Percentiles rank a stretch among this genome's conserved stretches.
phyloP scores from a whole-genome alignment of 208 protist species.

The Trypanosoma mega region DNA sequence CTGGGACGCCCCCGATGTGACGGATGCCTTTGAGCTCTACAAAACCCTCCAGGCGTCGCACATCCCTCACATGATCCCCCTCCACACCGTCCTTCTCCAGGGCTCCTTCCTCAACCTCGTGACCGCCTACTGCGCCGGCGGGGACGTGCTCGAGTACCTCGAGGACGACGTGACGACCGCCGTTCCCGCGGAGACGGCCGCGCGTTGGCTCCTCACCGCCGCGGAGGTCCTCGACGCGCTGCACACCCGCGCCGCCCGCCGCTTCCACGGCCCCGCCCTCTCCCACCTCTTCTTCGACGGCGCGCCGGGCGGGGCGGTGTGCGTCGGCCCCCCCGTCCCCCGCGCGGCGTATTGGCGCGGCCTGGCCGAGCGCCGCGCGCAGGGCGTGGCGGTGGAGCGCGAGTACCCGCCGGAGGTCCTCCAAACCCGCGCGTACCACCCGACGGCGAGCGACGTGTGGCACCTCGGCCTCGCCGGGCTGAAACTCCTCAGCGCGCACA shows the following conservation, averaged over 20 bases:
- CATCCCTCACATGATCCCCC: constrained; percentile 43
- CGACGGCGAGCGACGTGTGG: constrained; percentile 69
- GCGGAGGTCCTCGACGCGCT: constrained; percentile 38
- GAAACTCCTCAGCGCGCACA: constrained; percentile 47
- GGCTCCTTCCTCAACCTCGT: constrained; percentile 70
- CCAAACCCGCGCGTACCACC: constrained; percentile 37
- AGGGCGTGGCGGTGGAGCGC: constrained; percentile 39
- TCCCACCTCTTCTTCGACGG: constrained; percentile 53
- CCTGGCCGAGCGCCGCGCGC: constrained; percentile 46
- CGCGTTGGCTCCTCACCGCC: constrained; percentile 57
- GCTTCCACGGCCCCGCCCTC: constrained; percentile 60
- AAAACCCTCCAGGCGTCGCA: constrained; percentile 21
- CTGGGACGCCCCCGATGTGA: constrained; percentile 39
- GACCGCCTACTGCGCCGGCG: constrained; percentile 49
- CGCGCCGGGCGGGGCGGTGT: constrained; percentile 18
- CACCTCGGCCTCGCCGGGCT: constrained; percentile 54
- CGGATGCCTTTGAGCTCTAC: constrained; percentile 41
- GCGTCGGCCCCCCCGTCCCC: constrained; percentile 63
- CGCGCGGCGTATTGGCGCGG: constrained; percentile 49
- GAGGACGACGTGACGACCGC: constrained; percentile 44
- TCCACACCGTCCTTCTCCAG: constrained; percentile 60
- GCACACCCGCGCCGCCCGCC: constrained; percentile 31
- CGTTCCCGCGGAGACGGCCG: constrained; percentile 37
- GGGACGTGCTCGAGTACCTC: constrained; percentile 52
- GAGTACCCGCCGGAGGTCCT: constrained; percentile 82